Conservation (phyloP, 176 grass and related monocot genomes). For the Bromus sterilis region DNA sequence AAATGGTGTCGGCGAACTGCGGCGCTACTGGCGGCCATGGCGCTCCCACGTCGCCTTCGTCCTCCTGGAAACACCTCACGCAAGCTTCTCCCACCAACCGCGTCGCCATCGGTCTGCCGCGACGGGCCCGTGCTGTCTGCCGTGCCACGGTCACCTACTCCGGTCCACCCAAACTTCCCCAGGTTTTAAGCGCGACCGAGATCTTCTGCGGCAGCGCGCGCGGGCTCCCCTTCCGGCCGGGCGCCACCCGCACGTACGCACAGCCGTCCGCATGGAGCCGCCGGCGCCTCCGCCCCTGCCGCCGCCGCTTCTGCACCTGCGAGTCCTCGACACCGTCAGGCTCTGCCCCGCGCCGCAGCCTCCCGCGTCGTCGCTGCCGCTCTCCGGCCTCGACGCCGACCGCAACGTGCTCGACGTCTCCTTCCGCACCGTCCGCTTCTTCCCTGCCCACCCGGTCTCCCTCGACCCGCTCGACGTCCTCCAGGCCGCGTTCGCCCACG, state of each 20-base stretch:
- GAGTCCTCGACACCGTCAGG: conserved; percentile 30
- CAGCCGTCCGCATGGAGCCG: not conserved
- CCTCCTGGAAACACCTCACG: not conserved
- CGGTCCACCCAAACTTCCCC: not conserved
- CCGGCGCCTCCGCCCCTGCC: not conserved
- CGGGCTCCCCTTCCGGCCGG: not conserved
- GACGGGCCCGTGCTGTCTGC: not conserved
- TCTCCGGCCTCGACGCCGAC: conserved; percentile 59
- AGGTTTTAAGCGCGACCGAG: not conserved
- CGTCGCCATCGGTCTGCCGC: too few relatives aligned
- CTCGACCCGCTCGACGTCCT: conserved; percentile 34
- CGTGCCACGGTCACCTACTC: not conserved
- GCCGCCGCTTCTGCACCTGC: not conserved
- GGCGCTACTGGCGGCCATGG: too few relatives aligned
- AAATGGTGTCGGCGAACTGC: too few relatives aligned
- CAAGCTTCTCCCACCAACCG: not conserved
- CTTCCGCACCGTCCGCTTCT: conserved; percentile 63
- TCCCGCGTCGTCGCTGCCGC: conserved; percentile 11
- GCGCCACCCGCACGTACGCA: too few relatives aligned
- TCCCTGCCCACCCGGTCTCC: conserved; percentile 18
- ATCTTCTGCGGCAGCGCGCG: not conserved
- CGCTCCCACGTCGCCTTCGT: too few relatives aligned
- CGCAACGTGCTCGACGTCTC: conserved; percentile 53
- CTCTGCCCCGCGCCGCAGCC: not conserved
- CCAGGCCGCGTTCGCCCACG: conserved; percentile 28